Conservation (phyloP, 306 rosid genomes). For the Glycine soja region DNA sequence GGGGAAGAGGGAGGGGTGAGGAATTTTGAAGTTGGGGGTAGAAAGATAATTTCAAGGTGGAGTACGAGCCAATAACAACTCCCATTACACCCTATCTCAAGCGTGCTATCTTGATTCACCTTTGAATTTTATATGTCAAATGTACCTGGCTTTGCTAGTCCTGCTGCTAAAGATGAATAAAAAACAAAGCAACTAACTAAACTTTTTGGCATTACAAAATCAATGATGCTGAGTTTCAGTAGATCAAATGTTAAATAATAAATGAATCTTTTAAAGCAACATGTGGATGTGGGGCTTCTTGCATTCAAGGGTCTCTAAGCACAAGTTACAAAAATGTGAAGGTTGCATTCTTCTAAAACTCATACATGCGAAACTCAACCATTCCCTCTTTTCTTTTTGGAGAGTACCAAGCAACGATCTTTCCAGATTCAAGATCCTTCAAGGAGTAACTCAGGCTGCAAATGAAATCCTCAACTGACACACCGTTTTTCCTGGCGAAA, state of each 20-base stretch:
- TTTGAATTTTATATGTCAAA: too few species aligned
- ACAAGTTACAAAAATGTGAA: slow-evolving; percentile 27
- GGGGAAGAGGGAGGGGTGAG: too few species aligned
- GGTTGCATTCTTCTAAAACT: slow-evolving; percentile 51
- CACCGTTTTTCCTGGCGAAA: slow-evolving; percentile 51
- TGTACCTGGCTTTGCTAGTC: background rate
- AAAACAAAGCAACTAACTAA: background rate
- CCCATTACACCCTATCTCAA: too few species aligned
- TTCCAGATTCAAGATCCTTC: slow-evolving; percentile 68
- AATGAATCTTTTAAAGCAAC: slow-evolving; percentile 21
- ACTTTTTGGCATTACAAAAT: slow-evolving; percentile 35
- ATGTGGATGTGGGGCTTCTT: slow-evolving; percentile 23
- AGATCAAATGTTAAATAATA: slow-evolving; percentile 25
- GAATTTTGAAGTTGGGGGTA: too few species aligned
- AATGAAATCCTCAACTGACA: slow-evolving; percentile 74
- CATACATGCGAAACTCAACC: slow-evolving; percentile 81
- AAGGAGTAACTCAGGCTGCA: slow-evolving; percentile 84
- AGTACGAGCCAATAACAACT: too few species aligned
- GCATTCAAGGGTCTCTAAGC: background rate
- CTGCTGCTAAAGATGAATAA: background rate
- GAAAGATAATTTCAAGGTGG: too few species aligned
- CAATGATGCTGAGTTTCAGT: slow-evolving; percentile 24
- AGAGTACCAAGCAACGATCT: slow-evolving; percentile 90
- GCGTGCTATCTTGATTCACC: too few species aligned
- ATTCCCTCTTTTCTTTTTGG: slow-evolving; percentile 89